phyloP scores from a whole-genome alignment of 2,329 filamentous ascomycete genomes.

The Boeremia exigua region DNA sequence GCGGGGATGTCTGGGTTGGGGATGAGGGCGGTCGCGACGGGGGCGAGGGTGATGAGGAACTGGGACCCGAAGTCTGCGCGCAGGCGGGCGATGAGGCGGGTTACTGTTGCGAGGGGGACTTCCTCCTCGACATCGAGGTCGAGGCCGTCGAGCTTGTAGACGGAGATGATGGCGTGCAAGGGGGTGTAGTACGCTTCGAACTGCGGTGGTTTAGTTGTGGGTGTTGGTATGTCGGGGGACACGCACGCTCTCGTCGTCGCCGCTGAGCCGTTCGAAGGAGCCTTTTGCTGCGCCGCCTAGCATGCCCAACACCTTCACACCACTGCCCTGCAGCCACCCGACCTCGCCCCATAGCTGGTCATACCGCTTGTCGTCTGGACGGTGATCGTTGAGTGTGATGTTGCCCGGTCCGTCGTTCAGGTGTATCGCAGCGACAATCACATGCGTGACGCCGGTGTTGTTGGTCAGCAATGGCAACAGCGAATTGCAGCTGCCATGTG shows the following conservation, averaged over 20 bases:
- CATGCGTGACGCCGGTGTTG: conserved; percentile 73
- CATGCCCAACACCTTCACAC: conserved; percentile 84
- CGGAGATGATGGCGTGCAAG: conserved; percentile 68
- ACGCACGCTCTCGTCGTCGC: conserved; percentile 41
- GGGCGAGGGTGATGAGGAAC: conserved; percentile 82
- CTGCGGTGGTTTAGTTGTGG: conserved; percentile 31
- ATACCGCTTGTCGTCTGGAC: conserved; percentile 70
- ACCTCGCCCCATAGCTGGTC: conserved; percentile 80
- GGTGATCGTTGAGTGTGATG: conserved; percentile 81
- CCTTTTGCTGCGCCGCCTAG: conserved; percentile 84
- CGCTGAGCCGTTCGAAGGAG: conserved; percentile 63
- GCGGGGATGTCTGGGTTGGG: conserved; percentile 46
- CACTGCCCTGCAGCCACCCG: conserved; percentile 70
- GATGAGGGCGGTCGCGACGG: conserved; percentile 77
- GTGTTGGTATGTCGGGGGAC: too few relatives aligned
- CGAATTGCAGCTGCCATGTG: conserved; percentile 62
- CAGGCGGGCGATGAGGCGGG: conserved; percentile 56
- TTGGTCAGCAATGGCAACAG: conserved; percentile 66
- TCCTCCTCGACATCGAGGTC: conserved; percentile 67
- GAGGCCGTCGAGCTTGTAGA: conserved; percentile 53
- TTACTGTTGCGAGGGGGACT: conserved; percentile 70
- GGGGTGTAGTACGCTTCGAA: conserved; percentile 79
- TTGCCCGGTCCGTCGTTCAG: conserved; percentile 71
- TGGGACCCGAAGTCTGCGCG: conserved; percentile 68
- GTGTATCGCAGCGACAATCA: conserved; percentile 87